Evolutionary conservation across 192 early-diverging fungal species (phyloP).

Genomic region (Umbelopsis ramanniana): DNA sequence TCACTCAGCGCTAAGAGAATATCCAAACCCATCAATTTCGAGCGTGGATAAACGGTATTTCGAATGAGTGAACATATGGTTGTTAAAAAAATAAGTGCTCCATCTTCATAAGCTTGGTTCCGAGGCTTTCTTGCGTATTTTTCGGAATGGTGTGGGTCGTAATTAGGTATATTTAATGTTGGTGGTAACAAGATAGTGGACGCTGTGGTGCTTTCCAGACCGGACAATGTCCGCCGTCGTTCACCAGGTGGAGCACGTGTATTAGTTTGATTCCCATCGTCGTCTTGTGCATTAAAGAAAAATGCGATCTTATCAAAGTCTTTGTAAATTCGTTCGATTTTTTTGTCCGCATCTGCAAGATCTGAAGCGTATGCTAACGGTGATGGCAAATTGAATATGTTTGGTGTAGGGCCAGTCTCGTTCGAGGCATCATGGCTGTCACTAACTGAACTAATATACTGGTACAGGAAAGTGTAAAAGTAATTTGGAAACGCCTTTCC

Average conservation of each 20-base stretch:
- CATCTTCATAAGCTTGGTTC: slow-evolving; percentile 49
- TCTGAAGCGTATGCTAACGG: slow-evolving; percentile 6
- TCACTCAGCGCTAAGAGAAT: slow-evolving; percentile 69
- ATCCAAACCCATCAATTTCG: slow-evolving; percentile 75
- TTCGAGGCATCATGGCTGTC: slow-evolving; percentile 45
- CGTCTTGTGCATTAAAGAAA: slow-evolving; percentile 50
- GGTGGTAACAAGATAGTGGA: slow-evolving; percentile 34
- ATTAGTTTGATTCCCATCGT: background rate
- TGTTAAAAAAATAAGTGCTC: slow-evolving; percentile 69
- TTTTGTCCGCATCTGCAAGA: slow-evolving; percentile 68
- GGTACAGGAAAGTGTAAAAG: slow-evolving; percentile 77
- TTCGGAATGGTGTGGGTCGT: background rate
- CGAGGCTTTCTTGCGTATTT: background rate
- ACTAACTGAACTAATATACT: slow-evolving; percentile 67
- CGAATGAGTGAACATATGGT: slow-evolving; percentile 71
- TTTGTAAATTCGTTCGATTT: slow-evolving; percentile 73
- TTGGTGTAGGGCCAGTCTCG: slow-evolving; percentile 6
- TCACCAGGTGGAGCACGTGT: slow-evolving; percentile 7
- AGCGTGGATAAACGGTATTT: slow-evolving; percentile 71
- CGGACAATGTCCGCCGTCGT: slow-evolving; percentile 24
- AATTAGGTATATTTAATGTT: slow-evolving; percentile 41
- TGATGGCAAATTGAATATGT: slow-evolving; percentile 17
- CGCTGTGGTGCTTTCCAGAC: slow-evolving; percentile 21
- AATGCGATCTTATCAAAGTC: slow-evolving; percentile 75
- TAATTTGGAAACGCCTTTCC: slow-evolving; percentile 77